phyloP scores from a whole-genome alignment of 441 rosid species.

The Dalechampia spathulata region DNA sequence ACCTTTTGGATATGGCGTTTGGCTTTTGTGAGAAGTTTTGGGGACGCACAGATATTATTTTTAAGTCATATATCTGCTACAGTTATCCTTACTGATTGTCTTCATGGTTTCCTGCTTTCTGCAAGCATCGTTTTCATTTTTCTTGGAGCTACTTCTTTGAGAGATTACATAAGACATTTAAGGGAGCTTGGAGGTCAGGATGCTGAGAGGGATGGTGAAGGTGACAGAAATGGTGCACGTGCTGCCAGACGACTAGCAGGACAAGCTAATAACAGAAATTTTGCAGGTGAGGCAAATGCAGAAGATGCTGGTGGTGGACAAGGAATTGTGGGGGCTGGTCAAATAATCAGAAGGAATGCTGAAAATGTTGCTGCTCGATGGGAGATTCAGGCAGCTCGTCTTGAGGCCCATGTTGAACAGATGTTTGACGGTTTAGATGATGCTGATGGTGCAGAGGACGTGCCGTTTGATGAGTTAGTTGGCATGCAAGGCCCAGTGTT shows the following conservation, averaged over 20 bases:
- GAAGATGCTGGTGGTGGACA: slow-evolving; percentile 78
- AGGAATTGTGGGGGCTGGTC: slow-evolving; percentile 80
- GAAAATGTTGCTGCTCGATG: slow-evolving; percentile 96
- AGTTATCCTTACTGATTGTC: slow-evolving; percentile 86
- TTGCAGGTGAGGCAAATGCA: slow-evolving; percentile 67
- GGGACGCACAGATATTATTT: slow-evolving; percentile 91
- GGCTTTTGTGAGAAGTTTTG: slow-evolving; percentile 89
- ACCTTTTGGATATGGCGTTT: slow-evolving; percentile 98
- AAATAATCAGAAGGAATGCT: slow-evolving; percentile 70
- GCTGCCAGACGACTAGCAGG: slow-evolving; percentile 71
- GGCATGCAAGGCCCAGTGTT: slow-evolving; percentile 99
- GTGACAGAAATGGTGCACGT: slow-evolving; percentile 86
- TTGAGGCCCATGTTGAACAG: slow-evolving; percentile 98
- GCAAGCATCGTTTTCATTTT: slow-evolving; percentile 97
- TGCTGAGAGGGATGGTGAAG: slow-evolving; percentile 90
- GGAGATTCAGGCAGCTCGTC: slow-evolving; percentile 99
- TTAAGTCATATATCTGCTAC: slow-evolving; percentile 89
- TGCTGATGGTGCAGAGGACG: slow-evolving; percentile 99
- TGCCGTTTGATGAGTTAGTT: slow-evolving; percentile 97
- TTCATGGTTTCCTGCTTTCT: slow-evolving; percentile 97
- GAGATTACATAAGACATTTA: slow-evolving; percentile 96
- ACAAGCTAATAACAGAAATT: slow-evolving; percentile 72
- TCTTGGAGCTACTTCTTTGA: slow-evolving; percentile 96
- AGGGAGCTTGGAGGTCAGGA: slow-evolving; percentile 96
- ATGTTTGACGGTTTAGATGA: slow-evolving; percentile 99